A percentile compares a stretch with the other conserved stretches of the same genome.
These are phyloP conservation scores for Rhizoclosmatium sp. DNA, from an alignment of 192 early-diverging fungal genomes.

Conservation along the genomic window DNA sequence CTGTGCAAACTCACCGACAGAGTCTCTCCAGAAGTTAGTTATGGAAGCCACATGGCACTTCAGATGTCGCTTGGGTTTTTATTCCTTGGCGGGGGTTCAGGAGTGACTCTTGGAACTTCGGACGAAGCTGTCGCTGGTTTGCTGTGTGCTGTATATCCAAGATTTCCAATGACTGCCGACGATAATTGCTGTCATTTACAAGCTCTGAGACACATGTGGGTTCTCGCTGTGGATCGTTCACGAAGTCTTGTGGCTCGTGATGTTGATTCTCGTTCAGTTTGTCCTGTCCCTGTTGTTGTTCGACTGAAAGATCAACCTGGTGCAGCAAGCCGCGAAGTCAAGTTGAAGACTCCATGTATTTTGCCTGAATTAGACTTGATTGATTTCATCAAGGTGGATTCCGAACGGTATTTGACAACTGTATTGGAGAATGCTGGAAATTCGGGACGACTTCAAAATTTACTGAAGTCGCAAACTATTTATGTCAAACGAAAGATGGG, in stretches of 20 bases:
- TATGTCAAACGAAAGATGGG: slow-evolving; percentile 44
- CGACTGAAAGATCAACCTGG: not conserved
- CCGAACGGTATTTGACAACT: slow-evolving; percentile 66
- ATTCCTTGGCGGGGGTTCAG: slow-evolving; percentile 77
- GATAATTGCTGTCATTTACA: slow-evolving; percentile 79
- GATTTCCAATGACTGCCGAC: slow-evolving; percentile 57
- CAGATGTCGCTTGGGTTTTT: slow-evolving; percentile 82
- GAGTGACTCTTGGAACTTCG: slow-evolving; percentile 66
- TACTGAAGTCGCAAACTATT: slow-evolving; percentile 6
- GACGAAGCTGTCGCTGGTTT: slow-evolving; percentile 73
- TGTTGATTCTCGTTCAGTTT: slow-evolving; percentile 58
- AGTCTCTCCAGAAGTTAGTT: slow-evolving; percentile 58
- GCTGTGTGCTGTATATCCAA: slow-evolving; percentile 73
- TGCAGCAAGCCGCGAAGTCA: slow-evolving; percentile 16
- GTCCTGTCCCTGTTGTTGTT: slow-evolving; percentile 53
- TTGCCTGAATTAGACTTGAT: slow-evolving; percentile 64
- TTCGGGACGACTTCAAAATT: slow-evolving; percentile 36
- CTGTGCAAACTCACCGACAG: slow-evolving; percentile 64
- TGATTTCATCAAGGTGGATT: slow-evolving; percentile 57
- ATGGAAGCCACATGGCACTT: slow-evolving; percentile 75
- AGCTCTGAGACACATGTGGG: slow-evolving; percentile 83
- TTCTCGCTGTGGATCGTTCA: slow-evolving; percentile 68
- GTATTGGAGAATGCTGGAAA: slow-evolving; percentile 50
- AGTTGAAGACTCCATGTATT: slow-evolving; percentile 64
- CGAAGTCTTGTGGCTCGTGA: slow-evolving; percentile 78